phyloP scores from a whole-genome alignment of 495 filamentous ascomycete genomes.

The Aspergillus conjunctus region DNA sequence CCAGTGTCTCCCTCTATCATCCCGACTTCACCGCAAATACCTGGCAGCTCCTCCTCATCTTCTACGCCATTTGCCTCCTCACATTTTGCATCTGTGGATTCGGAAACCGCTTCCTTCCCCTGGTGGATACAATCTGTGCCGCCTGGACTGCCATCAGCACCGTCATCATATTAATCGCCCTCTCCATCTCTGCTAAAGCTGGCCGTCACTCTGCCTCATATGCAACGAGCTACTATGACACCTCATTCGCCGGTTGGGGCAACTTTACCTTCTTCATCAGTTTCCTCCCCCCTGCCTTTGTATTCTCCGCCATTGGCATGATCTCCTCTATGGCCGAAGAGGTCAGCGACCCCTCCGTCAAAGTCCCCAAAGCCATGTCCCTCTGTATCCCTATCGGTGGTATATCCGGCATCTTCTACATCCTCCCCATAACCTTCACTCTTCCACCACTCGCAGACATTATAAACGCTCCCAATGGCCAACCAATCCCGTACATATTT shows the following conservation, averaged over 20 bases:
- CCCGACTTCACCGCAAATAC: conserved; percentile 54
- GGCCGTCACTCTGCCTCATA: conserved; percentile 47
- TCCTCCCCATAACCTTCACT: conserved; percentile 46
- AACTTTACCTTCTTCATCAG: conserved; percentile 55
- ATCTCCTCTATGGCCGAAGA: conserved; percentile 56
- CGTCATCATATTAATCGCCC: conserved; percentile 41
- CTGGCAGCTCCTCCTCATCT: conserved; percentile 63
- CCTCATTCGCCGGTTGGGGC: conserved; percentile 48
- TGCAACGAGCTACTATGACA: conserved; percentile 52
- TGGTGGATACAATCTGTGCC: conserved; percentile 52
- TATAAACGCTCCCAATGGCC: conserved; percentile 39
- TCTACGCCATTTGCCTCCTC: conserved; percentile 57
- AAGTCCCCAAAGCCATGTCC: conserved; percentile 49
- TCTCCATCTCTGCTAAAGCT: conserved; percentile 44
- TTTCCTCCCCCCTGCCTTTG: conserved; percentile 52
- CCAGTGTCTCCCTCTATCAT: conserved; percentile 58
- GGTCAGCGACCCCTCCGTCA: conserved; percentile 44
- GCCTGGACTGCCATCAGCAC: conserved; percentile 45
- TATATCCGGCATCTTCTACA: conserved; percentile 30
- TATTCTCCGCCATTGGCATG: conserved; percentile 55
- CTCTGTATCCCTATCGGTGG: conserved; percentile 38
- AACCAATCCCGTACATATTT: conserved; percentile 53
- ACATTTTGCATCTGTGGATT: conserved; percentile 58
- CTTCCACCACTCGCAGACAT: conserved; percentile 49
- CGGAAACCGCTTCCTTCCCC: conserved; percentile 57